Evolutionary conservation across 2,329 filamentous ascomycete genomes (phyloP), one percentile per base, ranked within the genome.

Genomic region (Thelonectria blattea): DNA sequence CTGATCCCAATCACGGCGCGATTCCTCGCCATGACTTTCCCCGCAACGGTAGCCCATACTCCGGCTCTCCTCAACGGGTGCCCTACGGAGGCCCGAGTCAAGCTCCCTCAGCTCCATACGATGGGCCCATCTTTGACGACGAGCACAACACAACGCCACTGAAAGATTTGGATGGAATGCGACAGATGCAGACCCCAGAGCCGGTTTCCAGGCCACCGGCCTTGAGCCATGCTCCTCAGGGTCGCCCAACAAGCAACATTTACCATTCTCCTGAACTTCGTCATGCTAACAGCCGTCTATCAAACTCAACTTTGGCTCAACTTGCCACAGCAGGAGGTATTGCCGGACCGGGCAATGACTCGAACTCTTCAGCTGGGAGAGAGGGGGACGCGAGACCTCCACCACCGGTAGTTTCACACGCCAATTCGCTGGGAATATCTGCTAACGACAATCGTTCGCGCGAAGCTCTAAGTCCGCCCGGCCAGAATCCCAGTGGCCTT

Each of bases 261-360:
- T 87, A 91, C 67, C 87, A 91, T 59, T 89, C 92, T 30, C 86
- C 90, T 14, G 91, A 95, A 72, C 81, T 94, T 69, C 89, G 91
- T 63, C 88, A 88, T 65, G 92, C 91, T 52, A 95, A 92, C 68
- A 93, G 90, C 67, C 89, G 92, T 20, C 88, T 98, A 74, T 97
- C 95, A 24, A 85, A 83, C 67, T 88, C 88, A 1, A 98, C 94
- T 1, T 81, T 97, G 47, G 84, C 88, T 46, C 92, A 97, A 72
- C 82, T 98, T 73, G 87, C 87, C 32, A 90, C 89, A 66, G 90
- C 90, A 47, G 86, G 85, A 55, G 85, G 84, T 20, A 75, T 86
- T 50, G 72, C 79, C 48, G 72, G 84, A 54, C 72, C 79, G 46
- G 73, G 72, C 9, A 72, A 76, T 42, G 14, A 27, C 20, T 71